Base-by-base conservation (phyloP, 163 green algal genomes). In the Dunaliella salina region DNA sequence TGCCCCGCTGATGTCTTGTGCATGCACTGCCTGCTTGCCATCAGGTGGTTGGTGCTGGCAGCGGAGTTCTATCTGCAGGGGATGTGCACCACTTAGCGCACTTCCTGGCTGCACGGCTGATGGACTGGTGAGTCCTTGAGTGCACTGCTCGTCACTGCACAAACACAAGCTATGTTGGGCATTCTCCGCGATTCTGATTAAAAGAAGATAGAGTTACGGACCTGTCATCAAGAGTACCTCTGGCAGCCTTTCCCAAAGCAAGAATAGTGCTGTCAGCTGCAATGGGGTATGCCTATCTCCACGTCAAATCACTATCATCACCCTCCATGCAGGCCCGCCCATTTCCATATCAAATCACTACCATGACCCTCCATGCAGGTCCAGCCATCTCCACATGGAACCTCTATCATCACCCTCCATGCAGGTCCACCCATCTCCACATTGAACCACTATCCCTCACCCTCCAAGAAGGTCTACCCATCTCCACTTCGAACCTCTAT, bases 21-120 rank as follows among this genome's bases (percentile, higher is more conserved):
- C 34, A 22, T 83, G 80, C 33, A 35, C 18, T 83, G 33, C 33
- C 59, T 63, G 22, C 25, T 22, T 22, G 20, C 15, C 33, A n/a
- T n/a, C 17, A 29, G 81, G 40, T 50, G 1, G 20, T 72, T 12
- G 45, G 63, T 30, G 63, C 63, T 75, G 63, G 22, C 22, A 29
- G 1, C 29, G 75, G 75, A 1, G 63, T 33, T 1, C 63, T 86
- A 30, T 24, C 72, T 29, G 0, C 35, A 11, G 40, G 29, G 11
- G 83, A 86, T 26, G 29, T 83, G 25, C 72, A 86, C 71, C 71
- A 83, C 40, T 78, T 86, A 1, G 29, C 83, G 29, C 26, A 35
- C 33, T 86, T 86, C 83, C 67, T 86, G 83, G 30, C 83, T 32
- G 32, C 83, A 1, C 83, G 83, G 18, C 71, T 86, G 5, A 75